Evolutionary conservation across 2,329 filamentous ascomycete species (phyloP).

Genomic region (Didymella sp.): DNA sequence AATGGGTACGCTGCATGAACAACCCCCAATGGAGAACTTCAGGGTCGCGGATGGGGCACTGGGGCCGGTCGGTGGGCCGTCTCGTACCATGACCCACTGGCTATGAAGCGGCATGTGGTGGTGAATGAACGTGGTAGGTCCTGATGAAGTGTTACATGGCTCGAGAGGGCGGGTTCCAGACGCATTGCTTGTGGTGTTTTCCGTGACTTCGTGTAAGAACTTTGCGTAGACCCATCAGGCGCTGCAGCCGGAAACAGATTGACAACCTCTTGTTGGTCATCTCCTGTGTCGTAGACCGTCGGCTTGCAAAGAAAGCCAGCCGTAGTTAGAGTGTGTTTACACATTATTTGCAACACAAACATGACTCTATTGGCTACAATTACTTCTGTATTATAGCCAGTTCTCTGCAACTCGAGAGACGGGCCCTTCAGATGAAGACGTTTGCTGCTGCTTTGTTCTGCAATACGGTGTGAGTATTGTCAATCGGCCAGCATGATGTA

Average conservation of each 20-base stretch:
- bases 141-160: constrained; percentile 4
- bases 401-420: too few species aligned
- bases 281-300: neutral
- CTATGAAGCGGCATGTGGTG: neutral
- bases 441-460: neutral
- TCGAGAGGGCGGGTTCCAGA: constrained; percentile 8
- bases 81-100: constrained; percentile 8
- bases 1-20: constrained; percentile 2
- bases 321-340: too few species aligned
- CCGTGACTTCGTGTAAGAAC: constrained; percentile 1
- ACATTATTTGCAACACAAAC: too few species aligned
- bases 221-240: neutral
- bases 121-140: constrained; percentile 1
- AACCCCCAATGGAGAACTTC: constrained; percentile 14
- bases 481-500: neutral
- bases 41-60: constrained; percentile 18
- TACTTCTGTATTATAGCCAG: too few species aligned
- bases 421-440: constrained; percentile 2
- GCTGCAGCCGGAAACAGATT: neutral
- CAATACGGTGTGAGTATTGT: neutral
- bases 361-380: too few species aligned
- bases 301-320: too few species aligned
- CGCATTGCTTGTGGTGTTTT: neutral
- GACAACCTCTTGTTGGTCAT: constrained; percentile 1
- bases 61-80: constrained; percentile 10